Base-by-base conservation (phyloP, 164 flowering plant species). In the Chloranthus sessilifolius region DNA sequence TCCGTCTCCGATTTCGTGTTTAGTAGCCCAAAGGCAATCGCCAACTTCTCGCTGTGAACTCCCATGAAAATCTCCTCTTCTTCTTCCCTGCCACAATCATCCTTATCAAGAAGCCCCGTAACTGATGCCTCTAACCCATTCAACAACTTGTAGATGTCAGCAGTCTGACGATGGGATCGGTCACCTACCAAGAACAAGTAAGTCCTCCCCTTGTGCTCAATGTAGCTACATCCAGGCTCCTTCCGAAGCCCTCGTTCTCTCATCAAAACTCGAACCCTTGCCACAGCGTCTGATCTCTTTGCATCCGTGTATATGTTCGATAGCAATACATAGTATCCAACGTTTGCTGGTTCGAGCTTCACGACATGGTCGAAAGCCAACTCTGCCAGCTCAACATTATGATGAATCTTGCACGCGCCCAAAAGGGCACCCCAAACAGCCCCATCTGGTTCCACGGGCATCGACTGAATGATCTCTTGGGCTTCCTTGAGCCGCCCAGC, bases 381-480 rank as follows among this genome's bases (percentile, higher is more conserved):
- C 61, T 87, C 88, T 20, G 89, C 98, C 22, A 91, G 60, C 65
- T 81, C 74, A 14, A 79, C 75, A 50, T 84, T 78, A 25, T 42
- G 58, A 51, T 87, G 87, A 28, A 82, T 87, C 64, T 72, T 87
- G 61, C 96, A 83, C 4, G 96, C 89, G 54, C 85, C 86, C 60
- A 91, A 58, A 25, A 91, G 77, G 4, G 98, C 89, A 11, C 96
- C 96, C 98, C 98, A 88, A 7, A 83, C 85, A n/a, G 92, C 85
- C 35, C 95, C 91, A 54, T 88, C 95, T 19, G 92, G 79, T 48
- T 80, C 46, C 42, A 72, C 55, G 3, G 64, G 60, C 88, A 83
- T 88, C 1, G 82, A 74, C 10, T 47, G 41, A 22, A 91, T 81
- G 41, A 85, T 73, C 23, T 75, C 56, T 20, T 6, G 23, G 7